Conservation (phyloP, 2,329 filamentous ascomycete genomes). For the Apiospora rasikravindrae region DNA sequence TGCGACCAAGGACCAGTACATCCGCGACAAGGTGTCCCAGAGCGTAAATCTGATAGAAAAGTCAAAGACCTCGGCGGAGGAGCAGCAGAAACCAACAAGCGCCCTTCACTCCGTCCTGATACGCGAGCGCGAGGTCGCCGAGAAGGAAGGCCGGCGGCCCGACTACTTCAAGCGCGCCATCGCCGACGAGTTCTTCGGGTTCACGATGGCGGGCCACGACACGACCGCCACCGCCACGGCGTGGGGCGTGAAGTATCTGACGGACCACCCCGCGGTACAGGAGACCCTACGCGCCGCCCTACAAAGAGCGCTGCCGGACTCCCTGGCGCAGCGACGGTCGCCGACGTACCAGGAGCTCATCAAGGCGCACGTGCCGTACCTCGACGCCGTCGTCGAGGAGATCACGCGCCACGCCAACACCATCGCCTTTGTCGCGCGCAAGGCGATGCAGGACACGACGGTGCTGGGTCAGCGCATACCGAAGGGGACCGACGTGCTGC, state of each 20-base stretch:
- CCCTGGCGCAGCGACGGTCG: slow-evolving; percentile 15
- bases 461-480: slow-evolving; percentile 43
- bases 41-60: slow-evolving; percentile 11
- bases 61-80: neutral
- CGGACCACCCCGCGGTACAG: slow-evolving; percentile 20
- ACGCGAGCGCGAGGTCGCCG: neutral
- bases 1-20: neutral
- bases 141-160: neutral
- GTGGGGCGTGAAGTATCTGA: slow-evolving; percentile 20
- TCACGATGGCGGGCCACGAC: slow-evolving; percentile 19
- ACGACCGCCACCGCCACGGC: slow-evolving; percentile 8
- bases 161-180: slow-evolving; percentile 13
- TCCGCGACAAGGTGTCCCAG: neutral
- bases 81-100: neutral
- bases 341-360: slow-evolving; percentile 27
- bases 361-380: slow-evolving; percentile 24
- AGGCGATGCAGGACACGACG: slow-evolving; percentile 32
- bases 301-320: slow-evolving; percentile 16
- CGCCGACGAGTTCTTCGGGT: slow-evolving; percentile 19
- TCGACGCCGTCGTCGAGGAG: slow-evolving; percentile 30
- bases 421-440: slow-evolving; percentile 16
- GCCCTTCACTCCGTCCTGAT: neutral
- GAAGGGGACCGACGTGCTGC: slow-evolving; percentile 41
- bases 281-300: slow-evolving; percentile 24
- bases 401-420: slow-evolving; percentile 22